A percentile compares a stretch with the other conserved stretches of the same genome.
Evolutionary conservation across 148 eudicot genomes (phyloP).

Genomic region (Euryodendron excelsum): DNA sequence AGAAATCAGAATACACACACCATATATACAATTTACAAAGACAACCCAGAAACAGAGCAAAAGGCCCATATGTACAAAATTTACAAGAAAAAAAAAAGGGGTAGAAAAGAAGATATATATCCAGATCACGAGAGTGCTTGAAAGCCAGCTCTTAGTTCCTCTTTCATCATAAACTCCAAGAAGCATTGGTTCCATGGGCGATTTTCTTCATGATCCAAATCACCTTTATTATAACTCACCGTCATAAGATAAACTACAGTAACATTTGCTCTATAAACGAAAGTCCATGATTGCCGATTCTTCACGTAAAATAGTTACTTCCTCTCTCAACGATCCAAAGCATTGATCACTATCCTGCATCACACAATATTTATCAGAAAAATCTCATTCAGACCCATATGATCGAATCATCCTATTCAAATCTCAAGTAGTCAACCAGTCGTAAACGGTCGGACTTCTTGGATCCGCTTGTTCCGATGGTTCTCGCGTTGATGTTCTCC

Average conservation of each 20-base stretch:
- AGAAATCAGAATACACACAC: background rate
- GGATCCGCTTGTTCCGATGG: constrained; percentile 26
- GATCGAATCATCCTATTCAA: too few relatives aligned
- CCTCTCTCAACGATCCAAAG: constrained; percentile 61
- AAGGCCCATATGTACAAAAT: background rate
- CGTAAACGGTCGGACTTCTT: constrained; percentile 50
- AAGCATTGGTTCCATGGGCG: background rate
- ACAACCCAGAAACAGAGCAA: background rate
- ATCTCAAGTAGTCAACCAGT: too few relatives aligned
- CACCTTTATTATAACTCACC: background rate
- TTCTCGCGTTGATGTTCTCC: constrained; percentile 41
- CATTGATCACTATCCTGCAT: constrained; percentile 70
- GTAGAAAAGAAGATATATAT: background rate
- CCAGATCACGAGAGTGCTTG: background rate
- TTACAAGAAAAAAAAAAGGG: background rate
- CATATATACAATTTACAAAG: constrained; percentile 11
- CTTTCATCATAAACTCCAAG: constrained; percentile 8
- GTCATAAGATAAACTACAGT: too few relatives aligned
- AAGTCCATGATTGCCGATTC: constrained; percentile 1
- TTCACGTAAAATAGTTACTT: constrained; percentile 9
- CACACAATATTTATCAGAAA: background rate
- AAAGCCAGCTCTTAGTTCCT: background rate
- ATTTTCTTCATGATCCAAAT: background rate
- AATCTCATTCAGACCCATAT: background rate
- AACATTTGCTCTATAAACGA: background rate